Evolutionary conservation across 192 early-diverging fungal genomes (phyloP), one percentile per base, ranked within the genome.

Genomic region (Rhizophagus clarus): DNA sequence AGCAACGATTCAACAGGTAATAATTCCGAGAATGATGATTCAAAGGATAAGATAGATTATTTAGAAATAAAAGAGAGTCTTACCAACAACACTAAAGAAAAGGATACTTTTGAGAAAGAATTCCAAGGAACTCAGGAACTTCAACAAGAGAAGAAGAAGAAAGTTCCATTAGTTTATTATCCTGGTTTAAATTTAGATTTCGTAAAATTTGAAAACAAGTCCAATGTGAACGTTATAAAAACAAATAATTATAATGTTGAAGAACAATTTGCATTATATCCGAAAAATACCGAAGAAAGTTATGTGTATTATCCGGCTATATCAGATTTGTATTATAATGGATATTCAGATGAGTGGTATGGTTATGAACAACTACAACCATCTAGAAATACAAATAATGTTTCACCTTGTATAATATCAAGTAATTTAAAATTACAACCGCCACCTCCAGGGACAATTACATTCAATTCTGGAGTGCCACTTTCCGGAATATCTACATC

Each of bases 81-180:
- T 32, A 60, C 3, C 20, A 32, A 20, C 7, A 61, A 47, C 24
- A 26, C 3, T 22, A 34, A 74, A 12, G 51, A 74, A 11, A 45
- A 45, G 12, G 42, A 45, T 1, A 12, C 42, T 45, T 45, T 68
- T 68, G 26, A 28, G 15, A 28, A 42, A 15, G 9, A 42, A 71
- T 42, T 22, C 4, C 17, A 56, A 56, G 20, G 6, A 22, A 56
- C 17, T 56, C 51, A 20, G 51, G 51, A 56, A 17, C 2, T 12
- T 51, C 49, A 51, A 51, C 49, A 69, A n/a, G 31, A 42, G 15
- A 74, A 37, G 10, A 56, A 60, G 32, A 74, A 56, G 49, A 29
- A 61, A 29, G 49, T 74, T 24, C 73, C n/a, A 31, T 31, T 74
- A 32, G 73, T 74, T 17, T 28, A 74, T 10, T 74, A 74, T 74